A percentile compares a stretch with the other conserved stretches of the same genome.
Evolutionary conservation across 805 yeast genomes (phyloP).

Genomic region (Teunomyces tritomae): DNA sequence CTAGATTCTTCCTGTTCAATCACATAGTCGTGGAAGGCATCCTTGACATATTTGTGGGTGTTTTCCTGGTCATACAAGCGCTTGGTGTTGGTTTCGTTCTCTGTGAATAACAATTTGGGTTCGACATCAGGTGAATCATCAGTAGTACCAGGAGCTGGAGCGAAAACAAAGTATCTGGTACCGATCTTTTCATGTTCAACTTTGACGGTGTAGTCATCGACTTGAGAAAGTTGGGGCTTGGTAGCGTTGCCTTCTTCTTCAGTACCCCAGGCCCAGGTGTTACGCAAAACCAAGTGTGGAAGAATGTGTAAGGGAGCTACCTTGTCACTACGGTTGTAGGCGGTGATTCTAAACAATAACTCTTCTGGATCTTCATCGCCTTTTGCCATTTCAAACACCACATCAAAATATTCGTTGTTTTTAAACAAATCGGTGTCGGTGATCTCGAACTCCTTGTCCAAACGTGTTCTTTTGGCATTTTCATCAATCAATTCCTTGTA

Average conservation of each 20-base stretch:
- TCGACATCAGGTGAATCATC: conserved; percentile 63
- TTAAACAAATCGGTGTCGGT: conserved; percentile 77
- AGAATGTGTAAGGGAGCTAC: conserved; percentile 86
- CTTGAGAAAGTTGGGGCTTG: conserved; percentile 49
- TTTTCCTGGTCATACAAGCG: conserved; percentile 66
- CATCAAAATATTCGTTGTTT: conserved; percentile 78
- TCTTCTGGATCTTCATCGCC: conserved; percentile 79
- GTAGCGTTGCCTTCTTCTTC: conserved; percentile 43
- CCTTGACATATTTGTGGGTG: conserved; percentile 64
- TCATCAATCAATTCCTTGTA: conserved; percentile 70
- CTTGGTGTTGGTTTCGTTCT: conserved; percentile 78
- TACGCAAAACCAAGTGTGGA: conserved; percentile 82
- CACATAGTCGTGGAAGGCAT: conserved; percentile 85
- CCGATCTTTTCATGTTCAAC: conserved; percentile 72
- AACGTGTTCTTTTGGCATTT: conserved; percentile 61
- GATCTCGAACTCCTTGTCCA: conserved; percentile 75
- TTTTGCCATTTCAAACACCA: conserved; percentile 87
- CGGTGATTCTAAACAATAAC: conserved; percentile 78
- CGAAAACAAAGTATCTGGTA: conserved; percentile 57
- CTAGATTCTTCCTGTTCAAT: conserved; percentile 58
- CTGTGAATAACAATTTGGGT: conserved; percentile 78
- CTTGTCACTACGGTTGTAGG: conserved; percentile 76
- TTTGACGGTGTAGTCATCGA: conserved; percentile 48
- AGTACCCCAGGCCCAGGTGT: conserved; percentile 91
- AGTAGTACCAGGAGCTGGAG: conserved; percentile 74